Evolutionary conservation across 768 basidiomycete genomes (phyloP), one percentile per base, ranked within the genome.

Genomic region (Asterophora lycoperdoides): DNA sequence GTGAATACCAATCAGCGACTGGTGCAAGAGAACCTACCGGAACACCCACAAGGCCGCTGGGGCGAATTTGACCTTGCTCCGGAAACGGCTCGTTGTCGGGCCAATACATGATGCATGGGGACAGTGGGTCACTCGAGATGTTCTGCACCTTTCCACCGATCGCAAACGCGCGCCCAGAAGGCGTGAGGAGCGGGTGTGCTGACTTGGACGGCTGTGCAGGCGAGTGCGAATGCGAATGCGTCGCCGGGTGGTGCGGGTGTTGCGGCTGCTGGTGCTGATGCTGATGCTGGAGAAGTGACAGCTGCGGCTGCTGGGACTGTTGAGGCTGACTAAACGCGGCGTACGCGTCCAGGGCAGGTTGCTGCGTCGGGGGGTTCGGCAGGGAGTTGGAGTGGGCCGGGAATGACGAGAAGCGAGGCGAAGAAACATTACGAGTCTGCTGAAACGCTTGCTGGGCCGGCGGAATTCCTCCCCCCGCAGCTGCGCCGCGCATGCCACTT

Each of bases 21-120:
- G 52, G 17, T 30, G 30, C 8, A 42, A 20, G 10, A 8, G 29
- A 15, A 49, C 68, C 53, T 60, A 85, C 86, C 43, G 79, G 72
- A 30, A 81, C 56, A 14, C 81, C 81, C 44, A 70, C 66, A 14
- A 84, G 66, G 17, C 61, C 72, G 51, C 69, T 74, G 0, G 85
- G 87, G 3, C 87, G 73, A 49, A 85, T 86, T 68, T 92, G 90
- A 10, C 86, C 81, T 62, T 80, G 83, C 56, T 87, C 84, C 1
- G 90, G 90, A 52, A 89, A 72, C 4, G 86, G 77, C 61, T 93
- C 90, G 57, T 93, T 93, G 64, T 91, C 89, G 4, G 90, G 89
- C 90, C 90, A 93, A 58, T 85, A 92, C 81, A 92, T 84, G 69
- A 90, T 75, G 57, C 89, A 89, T 3, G 89, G 86, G 23, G 70